Conservation (phyloP, 1,284 basidiomycete genomes). For the Naganishia albida region DNA sequence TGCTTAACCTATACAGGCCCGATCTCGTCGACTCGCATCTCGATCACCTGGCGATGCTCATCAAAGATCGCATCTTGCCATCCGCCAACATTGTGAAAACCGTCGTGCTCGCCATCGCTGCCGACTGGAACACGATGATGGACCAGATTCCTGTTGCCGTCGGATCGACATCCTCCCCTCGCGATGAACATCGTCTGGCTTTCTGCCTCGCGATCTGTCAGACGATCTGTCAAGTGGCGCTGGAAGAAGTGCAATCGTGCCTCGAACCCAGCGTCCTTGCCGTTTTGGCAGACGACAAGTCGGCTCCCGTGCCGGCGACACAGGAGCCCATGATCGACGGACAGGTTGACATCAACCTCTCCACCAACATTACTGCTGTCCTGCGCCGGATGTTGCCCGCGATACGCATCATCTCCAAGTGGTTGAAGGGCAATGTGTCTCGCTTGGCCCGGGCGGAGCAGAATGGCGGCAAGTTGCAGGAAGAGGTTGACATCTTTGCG, state of each 20-base stretch:
- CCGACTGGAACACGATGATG: constrained; percentile 77
- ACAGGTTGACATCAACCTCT: constrained; percentile 23
- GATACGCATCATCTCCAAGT: constrained; percentile 82
- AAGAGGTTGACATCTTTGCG: constrained; percentile 65
- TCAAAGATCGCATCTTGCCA: constrained; percentile 70
- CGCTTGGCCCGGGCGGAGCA: constrained; percentile 36
- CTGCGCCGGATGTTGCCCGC: constrained; percentile 84
- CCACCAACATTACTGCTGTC: constrained; percentile 68
- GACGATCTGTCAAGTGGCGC: constrained; percentile 68
- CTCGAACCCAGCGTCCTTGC: constrained; percentile 55
- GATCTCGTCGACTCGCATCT: constrained; percentile 58
- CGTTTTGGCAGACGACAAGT: constrained; percentile 52
- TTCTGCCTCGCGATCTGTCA: constrained; percentile 74
- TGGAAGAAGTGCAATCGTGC: constrained; percentile 56
- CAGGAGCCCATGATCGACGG: background rate
- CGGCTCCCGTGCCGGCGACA: background rate
- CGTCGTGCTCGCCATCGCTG: constrained; percentile 72
- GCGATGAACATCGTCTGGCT: constrained; percentile 49
- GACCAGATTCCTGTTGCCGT: constrained; percentile 59
- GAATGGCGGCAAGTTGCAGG: constrained; percentile 37
- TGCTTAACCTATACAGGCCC: constrained; percentile 31
- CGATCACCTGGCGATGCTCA: constrained; percentile 62
- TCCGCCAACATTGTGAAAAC: constrained; percentile 74
- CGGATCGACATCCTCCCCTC: constrained; percentile 54
- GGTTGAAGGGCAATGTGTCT: constrained; percentile 78